A percentile compares a stretch with the other conserved stretches of the same genome.
phyloP scores from a whole-genome alignment of 768 basidiomycete species.

The Phaeolepiota aurea region DNA sequence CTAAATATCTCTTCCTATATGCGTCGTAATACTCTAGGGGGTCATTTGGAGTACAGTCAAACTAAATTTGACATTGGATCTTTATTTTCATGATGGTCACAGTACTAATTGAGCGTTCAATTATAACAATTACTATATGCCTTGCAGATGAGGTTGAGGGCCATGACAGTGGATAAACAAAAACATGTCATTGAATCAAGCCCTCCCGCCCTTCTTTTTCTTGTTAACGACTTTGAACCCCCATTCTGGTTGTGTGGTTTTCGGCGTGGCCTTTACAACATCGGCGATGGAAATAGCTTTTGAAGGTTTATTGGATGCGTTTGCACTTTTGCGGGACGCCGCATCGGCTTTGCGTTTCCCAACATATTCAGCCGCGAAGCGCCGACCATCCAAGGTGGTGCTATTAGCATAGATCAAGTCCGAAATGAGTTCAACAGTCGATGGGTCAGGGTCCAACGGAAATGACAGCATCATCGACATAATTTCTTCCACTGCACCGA shows the following conservation, averaged over 20 bases:
- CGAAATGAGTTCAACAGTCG: conserved; percentile 85
- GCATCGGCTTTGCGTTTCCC: conserved; percentile 82
- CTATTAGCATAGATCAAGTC: conserved; percentile 94
- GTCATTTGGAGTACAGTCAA: conserved; percentile 3
- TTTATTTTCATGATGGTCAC: no score
- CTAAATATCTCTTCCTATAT: not conserved
- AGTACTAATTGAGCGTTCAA: no score
- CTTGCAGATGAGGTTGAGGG: no score
- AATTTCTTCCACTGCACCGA: conserved; percentile 83
- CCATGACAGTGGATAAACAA: conserved; percentile 1
- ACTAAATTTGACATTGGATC: not conserved
- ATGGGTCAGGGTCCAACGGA: conserved; percentile 80
- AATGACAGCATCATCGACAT: conserved; percentile 93
- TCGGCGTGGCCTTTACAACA: conserved; percentile 85
- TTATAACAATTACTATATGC: no score
- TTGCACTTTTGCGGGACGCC: conserved; percentile 34
- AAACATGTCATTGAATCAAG: conserved; percentile 19
- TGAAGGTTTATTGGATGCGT: conserved; percentile 22
- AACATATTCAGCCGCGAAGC: conserved; percentile 91
- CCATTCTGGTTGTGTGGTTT: conserved; percentile 71
- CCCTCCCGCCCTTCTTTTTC: conserved; percentile 78
- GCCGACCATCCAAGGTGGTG: conserved; percentile 88
- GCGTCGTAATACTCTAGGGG: not conserved
- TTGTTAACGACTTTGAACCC: conserved; percentile 92
- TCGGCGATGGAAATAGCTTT: conserved; percentile 75